Evolutionary conservation across 495 filamentous ascomycete genomes (phyloP).

Genomic region (Talaromyces proteolyticus): DNA sequence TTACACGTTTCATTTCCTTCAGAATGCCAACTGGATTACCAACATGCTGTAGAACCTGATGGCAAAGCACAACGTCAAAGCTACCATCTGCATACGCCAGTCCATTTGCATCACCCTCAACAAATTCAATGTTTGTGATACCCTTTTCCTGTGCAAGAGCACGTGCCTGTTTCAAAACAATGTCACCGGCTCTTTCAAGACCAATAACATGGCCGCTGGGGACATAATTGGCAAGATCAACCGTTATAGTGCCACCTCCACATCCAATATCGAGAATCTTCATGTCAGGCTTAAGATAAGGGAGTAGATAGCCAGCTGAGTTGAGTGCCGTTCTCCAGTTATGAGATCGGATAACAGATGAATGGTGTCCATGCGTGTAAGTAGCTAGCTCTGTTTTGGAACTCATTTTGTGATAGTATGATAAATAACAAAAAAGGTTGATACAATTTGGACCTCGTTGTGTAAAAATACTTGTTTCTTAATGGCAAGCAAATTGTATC

Average conservation of each 20-base stretch:
- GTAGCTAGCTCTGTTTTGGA: slow-evolving; percentile 23
- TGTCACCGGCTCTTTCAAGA: slow-evolving; percentile 23
- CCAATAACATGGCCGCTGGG: slow-evolving; percentile 40
- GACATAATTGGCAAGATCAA: slow-evolving; percentile 40
- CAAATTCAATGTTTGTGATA: slow-evolving; percentile 39
- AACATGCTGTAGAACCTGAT: slow-evolving; percentile 51
- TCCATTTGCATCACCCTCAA: slow-evolving; percentile 35
- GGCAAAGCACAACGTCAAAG: slow-evolving; percentile 52
- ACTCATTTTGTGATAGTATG: slow-evolving; percentile 4
- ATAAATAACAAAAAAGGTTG: no score
- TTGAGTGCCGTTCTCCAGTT: slow-evolving; percentile 42
- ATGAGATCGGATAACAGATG: slow-evolving; percentile 41
- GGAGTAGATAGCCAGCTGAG: slow-evolving; percentile 42
- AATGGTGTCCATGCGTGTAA: slow-evolving; percentile 48
- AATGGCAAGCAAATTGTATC: no score
- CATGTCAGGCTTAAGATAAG: slow-evolving; percentile 36
- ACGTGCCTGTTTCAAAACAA: slow-evolving; percentile 30
- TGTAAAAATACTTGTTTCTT: no score
- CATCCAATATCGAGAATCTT: slow-evolving; percentile 54
- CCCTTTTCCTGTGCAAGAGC: slow-evolving; percentile 25
- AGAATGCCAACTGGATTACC: slow-evolving; percentile 32
- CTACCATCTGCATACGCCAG: slow-evolving; percentile 36
- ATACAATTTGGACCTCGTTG: no score
- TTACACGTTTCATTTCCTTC: slow-evolving; percentile 43
- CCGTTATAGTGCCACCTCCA: slow-evolving; percentile 52